A percentile compares a stretch with the other conserved stretches of the same genome.
Evolutionary conservation across 2,329 filamentous ascomycete species (phyloP).

Genomic region (Penicillium brasilianum): DNA sequence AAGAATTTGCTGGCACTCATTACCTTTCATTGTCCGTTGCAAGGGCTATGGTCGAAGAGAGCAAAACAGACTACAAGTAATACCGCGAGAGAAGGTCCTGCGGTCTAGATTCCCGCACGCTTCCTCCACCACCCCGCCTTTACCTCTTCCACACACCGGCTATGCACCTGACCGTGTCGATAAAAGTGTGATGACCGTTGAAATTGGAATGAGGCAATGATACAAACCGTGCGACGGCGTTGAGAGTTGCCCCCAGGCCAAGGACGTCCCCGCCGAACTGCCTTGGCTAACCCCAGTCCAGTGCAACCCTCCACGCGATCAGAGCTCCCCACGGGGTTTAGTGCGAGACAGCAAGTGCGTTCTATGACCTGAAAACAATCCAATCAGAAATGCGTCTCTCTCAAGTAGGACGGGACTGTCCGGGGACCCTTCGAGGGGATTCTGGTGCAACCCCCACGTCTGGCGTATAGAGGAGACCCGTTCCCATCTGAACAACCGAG

Average conservation of each 20-base stretch:
- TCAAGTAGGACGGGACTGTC: not conserved
- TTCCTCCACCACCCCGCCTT: not conserved
- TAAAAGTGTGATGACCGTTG: too few species aligned
- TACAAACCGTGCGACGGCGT: not conserved
- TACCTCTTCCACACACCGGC: not conserved
- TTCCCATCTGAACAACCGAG: not conserved
- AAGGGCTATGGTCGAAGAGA: too few species aligned
- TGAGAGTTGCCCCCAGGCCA: not conserved
- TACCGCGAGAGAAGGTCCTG: too few species aligned
- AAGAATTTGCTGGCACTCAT: too few species aligned
- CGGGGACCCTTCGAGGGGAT: too few species aligned
- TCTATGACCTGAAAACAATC: not conserved
- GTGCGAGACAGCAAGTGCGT: not conserved
- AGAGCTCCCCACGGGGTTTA: not conserved
- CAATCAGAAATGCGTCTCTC: not conserved
- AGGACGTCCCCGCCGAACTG: not conserved
- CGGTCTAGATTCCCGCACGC: too few species aligned
- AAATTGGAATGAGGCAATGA: not conserved
- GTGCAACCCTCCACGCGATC: not conserved
- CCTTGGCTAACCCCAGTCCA: not conserved
- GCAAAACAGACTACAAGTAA: too few species aligned
- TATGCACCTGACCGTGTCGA: not conserved
- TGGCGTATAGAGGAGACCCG: not conserved
- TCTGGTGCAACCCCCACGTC: conserved; percentile 1
- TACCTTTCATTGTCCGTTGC: too few species aligned